Evolutionary conservation across 2,329 filamentous ascomycete genomes (phyloP), one percentile per base, ranked within the genome.

Genomic region (Lachnellula occidentalis): DNA sequence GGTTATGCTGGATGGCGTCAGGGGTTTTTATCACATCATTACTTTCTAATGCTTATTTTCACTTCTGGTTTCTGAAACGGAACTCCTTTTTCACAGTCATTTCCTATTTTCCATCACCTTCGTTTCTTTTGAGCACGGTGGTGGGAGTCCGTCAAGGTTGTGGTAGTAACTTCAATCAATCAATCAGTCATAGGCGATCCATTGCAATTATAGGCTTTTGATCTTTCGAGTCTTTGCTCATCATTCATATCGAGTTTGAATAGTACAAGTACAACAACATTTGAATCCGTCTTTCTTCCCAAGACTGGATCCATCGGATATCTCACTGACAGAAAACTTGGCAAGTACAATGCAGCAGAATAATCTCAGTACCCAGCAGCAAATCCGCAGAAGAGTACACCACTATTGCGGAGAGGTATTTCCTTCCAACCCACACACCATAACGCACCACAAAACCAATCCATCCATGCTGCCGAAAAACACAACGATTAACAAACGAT

Each of bases 221-320:
- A 31, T 55, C 4, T 15, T 27, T 31, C 14, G 14, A 31, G 22
- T 43, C 36, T 41, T 45, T 21, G 45, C 45, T 34, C 42, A 51
- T 50, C 36, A 41, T 55, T 49, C 41, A 48, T 46, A 27, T 55
- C 45, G n/a, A 31, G 34, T 19, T 27, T 34, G 14, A 48, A 50
- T 55, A 55, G 56, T 61, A 61, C 52, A 58, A 60, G 41, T 61
- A 61, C 58, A 62, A 55, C 50, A 49, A 45, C 45, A 57, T 41
- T 55, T 56, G n/a, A 34, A 47, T 54, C 53, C 50, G 39, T 53
- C 51, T 42, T 17, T 41, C 8, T 41, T 45, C 43, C 37, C n/a
- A n/a, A 43, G 45, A 56, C 41, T 31, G 19, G 54, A 47, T 56
- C 45, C 54, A 58, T 57, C 56, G 57, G 54, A 62, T 61, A 60